Conservation (phyloP, 2,329 filamentous ascomycete species). For the Erysiphe neolycopersici region DNA sequence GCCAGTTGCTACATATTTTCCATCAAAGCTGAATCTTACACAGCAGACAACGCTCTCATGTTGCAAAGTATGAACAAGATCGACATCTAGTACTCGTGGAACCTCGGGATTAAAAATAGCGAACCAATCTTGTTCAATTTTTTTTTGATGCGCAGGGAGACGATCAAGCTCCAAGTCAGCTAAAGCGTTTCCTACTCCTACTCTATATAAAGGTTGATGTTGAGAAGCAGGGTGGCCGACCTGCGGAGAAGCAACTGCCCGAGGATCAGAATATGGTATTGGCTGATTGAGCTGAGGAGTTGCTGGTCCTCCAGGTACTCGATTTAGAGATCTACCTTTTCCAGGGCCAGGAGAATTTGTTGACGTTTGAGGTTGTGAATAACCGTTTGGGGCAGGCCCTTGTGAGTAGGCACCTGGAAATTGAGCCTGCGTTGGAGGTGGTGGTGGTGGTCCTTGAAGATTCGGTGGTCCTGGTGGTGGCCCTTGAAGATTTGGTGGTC, state of each 20-base stretch:
- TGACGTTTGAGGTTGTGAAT: conserved; percentile 59
- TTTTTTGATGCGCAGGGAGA: conserved; percentile 65
- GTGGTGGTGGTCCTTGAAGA: conserved; percentile 3
- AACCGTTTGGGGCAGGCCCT: conserved; percentile 32
- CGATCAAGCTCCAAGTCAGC: conserved; percentile 72
- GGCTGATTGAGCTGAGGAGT: conserved; percentile 82
- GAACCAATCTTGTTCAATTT: conserved; percentile 78
- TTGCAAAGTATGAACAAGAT: conserved; percentile 71
- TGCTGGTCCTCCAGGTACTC: conserved; percentile 44
- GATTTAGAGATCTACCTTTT: conserved; percentile 32
- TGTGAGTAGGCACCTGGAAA: conserved; percentile 16
- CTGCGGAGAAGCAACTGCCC: conserved; percentile 45
- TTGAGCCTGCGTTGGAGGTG: conserved; percentile 21
- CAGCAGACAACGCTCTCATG: conserved; percentile 97
- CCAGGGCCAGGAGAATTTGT: conserved; percentile 69
- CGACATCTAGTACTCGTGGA: conserved; percentile 71
- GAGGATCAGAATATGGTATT: conserved; percentile 59
- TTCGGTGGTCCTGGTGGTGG: conserved; percentile 1
- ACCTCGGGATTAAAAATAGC: conserved; percentile 89
- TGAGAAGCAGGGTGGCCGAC: conserved; percentile 59
- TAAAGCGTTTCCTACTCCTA: conserved; percentile 42
- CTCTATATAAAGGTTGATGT: conserved; percentile 19
- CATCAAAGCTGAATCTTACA: conserved; percentile 86
- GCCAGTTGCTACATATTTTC: conserved; percentile 84
- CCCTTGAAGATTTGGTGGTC: conserved; percentile 11